Conservation (phyloP, 2,329 filamentous ascomycete species). For the Talaromyces islandicus region DNA sequence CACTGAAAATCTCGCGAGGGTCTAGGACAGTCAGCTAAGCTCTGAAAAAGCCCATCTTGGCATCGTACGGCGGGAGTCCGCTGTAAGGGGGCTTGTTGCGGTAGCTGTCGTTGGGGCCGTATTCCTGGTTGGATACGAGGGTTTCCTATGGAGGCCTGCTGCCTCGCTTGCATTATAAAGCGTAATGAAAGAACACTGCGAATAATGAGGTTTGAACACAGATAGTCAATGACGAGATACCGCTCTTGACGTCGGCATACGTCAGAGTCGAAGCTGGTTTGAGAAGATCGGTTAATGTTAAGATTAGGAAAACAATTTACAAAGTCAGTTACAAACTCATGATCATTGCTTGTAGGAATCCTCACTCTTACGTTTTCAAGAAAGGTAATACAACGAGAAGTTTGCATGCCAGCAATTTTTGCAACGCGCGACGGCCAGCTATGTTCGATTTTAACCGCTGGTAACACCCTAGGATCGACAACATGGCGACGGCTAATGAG, state of each 20-base stretch:
- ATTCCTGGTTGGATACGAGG: neutral
- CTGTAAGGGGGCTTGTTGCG: neutral
- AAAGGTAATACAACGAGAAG: slow-evolving; percentile 25
- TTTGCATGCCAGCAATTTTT: slow-evolving; percentile 31
- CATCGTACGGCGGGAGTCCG: neutral
- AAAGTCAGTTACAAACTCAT: neutral
- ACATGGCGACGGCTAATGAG: neutral
- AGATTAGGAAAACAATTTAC: slow-evolving; percentile 25
- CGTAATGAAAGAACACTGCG: slow-evolving; percentile 24
- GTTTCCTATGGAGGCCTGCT: neutral
- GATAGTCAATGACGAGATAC: slow-evolving; percentile 24
- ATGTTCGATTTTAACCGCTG: slow-evolving; percentile 19
- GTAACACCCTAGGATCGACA: slow-evolving; percentile 23
- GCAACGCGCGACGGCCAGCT: slow-evolving; percentile 21
- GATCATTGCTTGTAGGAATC: slow-evolving; percentile 1
- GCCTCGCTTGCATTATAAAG: slow-evolving; percentile 22
- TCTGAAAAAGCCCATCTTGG: neutral
- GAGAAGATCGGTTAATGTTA: slow-evolving; percentile 17
- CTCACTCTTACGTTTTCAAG: slow-evolving; percentile 21
- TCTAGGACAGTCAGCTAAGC: neutral
- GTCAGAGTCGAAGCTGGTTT: slow-evolving; percentile 18
- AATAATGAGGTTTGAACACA: slow-evolving; percentile 27
- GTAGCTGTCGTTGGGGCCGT: neutral
- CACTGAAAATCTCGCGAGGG: neutral
- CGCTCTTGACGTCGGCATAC: slow-evolving; percentile 25